Conservation (phyloP, 306 rosid genomes). For the Lablab purpureus region DNA sequence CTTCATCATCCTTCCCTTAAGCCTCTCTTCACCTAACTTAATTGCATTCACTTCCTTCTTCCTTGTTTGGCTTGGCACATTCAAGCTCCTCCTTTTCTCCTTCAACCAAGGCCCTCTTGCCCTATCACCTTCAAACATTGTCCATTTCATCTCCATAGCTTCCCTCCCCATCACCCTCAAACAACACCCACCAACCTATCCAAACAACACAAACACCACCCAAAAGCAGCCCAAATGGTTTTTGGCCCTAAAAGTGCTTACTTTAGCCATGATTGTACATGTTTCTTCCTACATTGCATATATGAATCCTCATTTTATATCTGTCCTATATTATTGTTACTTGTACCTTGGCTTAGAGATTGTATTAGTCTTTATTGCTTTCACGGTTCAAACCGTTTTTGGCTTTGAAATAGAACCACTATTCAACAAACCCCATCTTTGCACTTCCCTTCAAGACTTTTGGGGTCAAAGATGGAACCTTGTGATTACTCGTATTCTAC, state of each 20-base stretch:
- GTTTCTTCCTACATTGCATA: not conserved
- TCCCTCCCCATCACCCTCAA: constrained; percentile 68
- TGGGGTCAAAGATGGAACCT: not conserved
- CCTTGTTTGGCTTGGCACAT: constrained; percentile 54
- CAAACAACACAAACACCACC: too few relatives aligned
- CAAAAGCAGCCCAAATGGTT: not conserved
- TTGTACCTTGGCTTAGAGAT: not conserved
- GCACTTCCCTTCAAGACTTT: not conserved
- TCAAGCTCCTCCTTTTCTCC: constrained; percentile 58
- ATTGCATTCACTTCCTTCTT: constrained; percentile 47
- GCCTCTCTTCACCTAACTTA: constrained; percentile 43
- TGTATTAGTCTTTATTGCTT: too few relatives aligned
- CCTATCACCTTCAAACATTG: constrained; percentile 39
- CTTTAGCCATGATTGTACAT: not conserved
- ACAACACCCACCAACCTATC: constrained; percentile 27
- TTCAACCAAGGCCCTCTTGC: constrained; percentile 63
- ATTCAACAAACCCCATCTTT: not conserved
- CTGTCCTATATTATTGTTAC: not conserved
- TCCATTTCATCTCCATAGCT: constrained; percentile 65
- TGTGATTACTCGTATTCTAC: not conserved
- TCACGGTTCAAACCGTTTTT: not conserved
- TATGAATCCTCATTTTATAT: not conserved
- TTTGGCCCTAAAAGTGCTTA: not conserved
- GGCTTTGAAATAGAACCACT: not conserved
- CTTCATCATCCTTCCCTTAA: constrained; percentile 51